A percentile compares a stretch with the other conserved stretches of the same genome.
phyloP scores from a whole-genome alignment of 1,284 basidiomycete species.

The Ustilago tritici region DNA sequence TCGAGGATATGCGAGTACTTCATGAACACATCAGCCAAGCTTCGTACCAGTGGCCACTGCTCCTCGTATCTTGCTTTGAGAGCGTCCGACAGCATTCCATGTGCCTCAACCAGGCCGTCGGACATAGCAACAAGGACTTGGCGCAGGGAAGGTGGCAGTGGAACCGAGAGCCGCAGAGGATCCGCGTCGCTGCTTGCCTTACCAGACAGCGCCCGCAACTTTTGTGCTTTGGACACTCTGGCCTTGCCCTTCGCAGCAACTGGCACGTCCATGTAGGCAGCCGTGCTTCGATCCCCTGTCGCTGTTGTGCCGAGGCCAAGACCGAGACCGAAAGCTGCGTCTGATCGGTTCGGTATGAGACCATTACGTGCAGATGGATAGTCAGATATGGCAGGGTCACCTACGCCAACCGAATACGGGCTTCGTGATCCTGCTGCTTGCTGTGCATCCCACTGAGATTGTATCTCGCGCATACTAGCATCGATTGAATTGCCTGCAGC shows the following conservation, averaged over 20 bases:
- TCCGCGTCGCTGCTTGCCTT: conserved; percentile 29
- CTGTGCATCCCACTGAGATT: conserved; percentile 18
- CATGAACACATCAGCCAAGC: conserved; percentile 61
- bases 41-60: conserved; percentile 64
- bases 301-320: conserved; percentile 48
- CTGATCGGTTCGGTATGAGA: conserved; percentile 2
- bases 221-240: conserved; percentile 44
- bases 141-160: conserved; percentile 54
- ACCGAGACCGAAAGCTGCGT: conserved; percentile 36
- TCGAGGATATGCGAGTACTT: conserved; percentile 56
- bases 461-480: not conserved
- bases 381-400: not conserved
- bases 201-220: conserved; percentile 29
- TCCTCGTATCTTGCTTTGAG: conserved; percentile 61
- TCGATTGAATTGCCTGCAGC: not conserved
- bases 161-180: conserved; percentile 46
- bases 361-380: not conserved
- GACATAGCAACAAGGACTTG: conserved; percentile 55
- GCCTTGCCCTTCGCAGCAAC: conserved; percentile 10
- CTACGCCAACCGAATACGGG: conserved; percentile 24
- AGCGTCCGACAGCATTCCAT: conserved; percentile 56
- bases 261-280: conserved; percentile 22
- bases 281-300: conserved; percentile 30
- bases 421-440: conserved; percentile 28
- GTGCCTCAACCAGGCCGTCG: conserved; percentile 56